Conservation (phyloP, 768 basidiomycete genomes). For the Russula foetens region DNA sequence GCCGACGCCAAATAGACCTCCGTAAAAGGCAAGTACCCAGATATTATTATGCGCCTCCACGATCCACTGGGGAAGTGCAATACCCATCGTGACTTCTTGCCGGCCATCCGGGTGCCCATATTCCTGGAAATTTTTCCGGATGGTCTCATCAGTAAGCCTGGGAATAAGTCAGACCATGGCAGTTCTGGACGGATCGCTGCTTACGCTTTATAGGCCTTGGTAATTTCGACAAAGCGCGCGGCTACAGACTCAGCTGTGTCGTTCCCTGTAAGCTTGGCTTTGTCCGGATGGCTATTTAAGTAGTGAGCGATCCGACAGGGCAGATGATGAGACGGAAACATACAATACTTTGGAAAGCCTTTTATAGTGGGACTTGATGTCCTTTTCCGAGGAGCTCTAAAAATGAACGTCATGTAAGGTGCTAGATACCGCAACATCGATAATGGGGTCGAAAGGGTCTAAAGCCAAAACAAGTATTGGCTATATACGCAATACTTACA, state of each 20-base stretch:
- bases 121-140: slow-evolving; percentile 80
- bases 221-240: slow-evolving; percentile 81
- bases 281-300: slow-evolving; percentile 82
- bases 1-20: slow-evolving; percentile 75
- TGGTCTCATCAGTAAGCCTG: slow-evolving; percentile 86
- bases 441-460: neutral
- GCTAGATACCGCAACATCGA: neutral
- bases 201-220: slow-evolving; percentile 95
- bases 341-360: slow-evolving; percentile 84
- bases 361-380: slow-evolving; percentile 94
- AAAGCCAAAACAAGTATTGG: neutral
- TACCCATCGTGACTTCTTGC: slow-evolving; percentile 90
- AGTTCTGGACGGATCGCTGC: slow-evolving; percentile 24
- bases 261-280: slow-evolving; percentile 76
- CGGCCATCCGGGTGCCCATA: slow-evolving; percentile 96
- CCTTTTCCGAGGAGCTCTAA: slow-evolving; percentile 69
- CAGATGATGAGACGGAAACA: slow-evolving; percentile 19
- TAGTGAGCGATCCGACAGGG: neutral
- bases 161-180: neutral
- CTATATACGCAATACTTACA: slow-evolving; percentile 36
- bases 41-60: slow-evolving; percentile 86
- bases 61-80: slow-evolving; percentile 91
- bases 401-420: neutral
- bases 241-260: slow-evolving; percentile 83
- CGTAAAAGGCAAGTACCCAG: slow-evolving; percentile 86